Base-by-base conservation (phyloP, 2,329 filamentous ascomycete genomes). In the Aspergillus fructus region DNA sequence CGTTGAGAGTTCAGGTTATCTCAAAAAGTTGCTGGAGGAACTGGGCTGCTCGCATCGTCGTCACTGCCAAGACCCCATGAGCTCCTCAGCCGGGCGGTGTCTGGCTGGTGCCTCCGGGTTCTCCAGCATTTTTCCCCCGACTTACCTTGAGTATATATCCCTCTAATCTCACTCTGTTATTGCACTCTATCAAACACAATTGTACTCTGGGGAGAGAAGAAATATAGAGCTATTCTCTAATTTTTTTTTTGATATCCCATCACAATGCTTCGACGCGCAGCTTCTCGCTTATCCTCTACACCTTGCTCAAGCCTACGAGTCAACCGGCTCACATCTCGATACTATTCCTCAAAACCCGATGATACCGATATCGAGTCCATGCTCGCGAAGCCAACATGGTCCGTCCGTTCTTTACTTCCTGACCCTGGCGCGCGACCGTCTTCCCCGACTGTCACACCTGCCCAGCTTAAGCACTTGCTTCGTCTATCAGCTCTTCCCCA, bases 401-500 rank as follows among this genome's bases (percentile, higher is more conserved):
- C 93, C 46, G 87, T 96, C 63, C 80, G 85, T 34, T 88, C 89
- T 8, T 85, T 96, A 5, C 80, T 94, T 0, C 85, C 88, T 12
- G 67, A 68, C 55, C 56, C 73, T n/a, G 66, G 51, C 47, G 72
- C 53, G 55, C 72, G 54, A 43, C 62, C 37, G 37, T 72, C 45
- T 17, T 66, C 59, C 3, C 66, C 62, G 53, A 69, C 66, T 69
- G 79, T 96, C 60, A 86, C 88, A 0, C 78, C 85, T 0, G 71
- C 84, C 45, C 87, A 91, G 71, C 83, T 97, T 0, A 86, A 85
- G 65, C 93, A 97, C 73, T 86, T 97, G 9, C 87, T 97, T 37
- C 89, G 90, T 17, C 87, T 97, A 40, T 96, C 93, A 4, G 93
- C 93, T 13, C 87, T 99, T 0, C 92, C 93, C 0, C 82, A 82